Base-by-base conservation (phyloP, 148 eudicot species). In the Heliosperma pusillum region DNA sequence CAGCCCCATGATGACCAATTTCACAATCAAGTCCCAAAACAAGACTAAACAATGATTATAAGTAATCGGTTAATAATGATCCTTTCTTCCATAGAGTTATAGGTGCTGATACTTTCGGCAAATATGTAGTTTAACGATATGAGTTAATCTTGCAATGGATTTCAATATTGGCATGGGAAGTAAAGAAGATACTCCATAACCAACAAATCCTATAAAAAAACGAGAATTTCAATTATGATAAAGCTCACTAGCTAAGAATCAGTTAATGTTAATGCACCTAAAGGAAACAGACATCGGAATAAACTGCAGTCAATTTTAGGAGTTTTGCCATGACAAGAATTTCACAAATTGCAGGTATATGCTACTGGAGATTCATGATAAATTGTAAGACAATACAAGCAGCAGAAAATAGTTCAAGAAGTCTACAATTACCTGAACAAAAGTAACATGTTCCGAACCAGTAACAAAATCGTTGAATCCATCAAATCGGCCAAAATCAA, bases 401-500 rank as follows among this genome's bases (percentile, higher is more conserved):
- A 19, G 24, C 20, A 66, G 68, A 25, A 58, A 66, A 25, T 22
- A 67, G 60, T 40, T 26, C n/a, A 21, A 75, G 15, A 52, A 68
- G 10, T 74, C 16, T 27, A 50, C 68, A 74, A 87, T 81, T 87
- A 88, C 98, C 79, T 93, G 97, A 75, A 89, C 86, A 86, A 93
- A 91, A 76, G 84, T 79, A 77, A 76, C 74, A 53, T 55, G 85
- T 75, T 85, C 95, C 15, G 93, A 89, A 59, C 93, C 89, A 81
- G 95, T 88, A 81, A 77, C 85, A 85, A 93, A 89, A 78, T 84
- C 70, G 77, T 87, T 87, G 77, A 79, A 81, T 63, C 59, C 70
- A 83, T 88, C 87, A 77, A 87, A 93, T 82, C 98, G 89, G n/a
- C 98, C 98, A 82, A 83, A 93, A 87, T 83, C 87, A 73, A 88